These are phyloP conservation scores for Kurtzmaniella quercitrusa DNA, from an alignment of 1,139 yeast species.

Conservation along the genomic window DNA sequence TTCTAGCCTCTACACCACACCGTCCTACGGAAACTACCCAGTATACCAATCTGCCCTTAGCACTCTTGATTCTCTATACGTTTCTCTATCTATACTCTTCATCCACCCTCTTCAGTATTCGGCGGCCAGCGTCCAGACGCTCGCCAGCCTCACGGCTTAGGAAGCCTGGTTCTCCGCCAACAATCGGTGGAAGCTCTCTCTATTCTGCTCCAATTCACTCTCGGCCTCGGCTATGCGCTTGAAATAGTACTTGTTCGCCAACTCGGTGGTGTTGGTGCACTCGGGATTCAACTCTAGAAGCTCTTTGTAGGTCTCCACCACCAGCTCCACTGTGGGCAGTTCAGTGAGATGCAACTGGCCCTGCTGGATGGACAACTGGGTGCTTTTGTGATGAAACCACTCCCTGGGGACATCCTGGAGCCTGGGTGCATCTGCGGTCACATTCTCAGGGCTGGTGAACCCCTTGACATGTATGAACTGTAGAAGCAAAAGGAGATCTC, in stretches of 20 bases:
- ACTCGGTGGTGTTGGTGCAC: constrained; percentile 21
- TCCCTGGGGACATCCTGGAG: constrained; percentile 13
- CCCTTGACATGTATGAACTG: constrained; percentile 22
- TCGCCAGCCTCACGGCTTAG: no score
- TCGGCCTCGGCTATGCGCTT: constrained; percentile 17
- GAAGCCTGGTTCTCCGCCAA: constrained; percentile 2
- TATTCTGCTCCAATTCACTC: constrained; percentile 10
- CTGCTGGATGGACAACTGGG: constrained; percentile 14
- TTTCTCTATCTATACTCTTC: no score
- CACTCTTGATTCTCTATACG: no score
- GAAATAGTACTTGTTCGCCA: constrained; percentile 21
- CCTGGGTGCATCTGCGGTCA: constrained; percentile 12
- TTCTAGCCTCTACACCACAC: no score
- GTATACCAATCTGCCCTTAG: no score
- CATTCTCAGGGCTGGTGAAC: constrained; percentile 16
- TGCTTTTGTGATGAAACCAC: constrained; percentile 22
- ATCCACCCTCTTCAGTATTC: no score
- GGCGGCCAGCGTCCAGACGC: no score
- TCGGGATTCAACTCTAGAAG: constrained; percentile 14
- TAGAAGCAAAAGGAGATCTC: constrained; percentile 21
- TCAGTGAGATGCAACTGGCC: constrained; percentile 11
- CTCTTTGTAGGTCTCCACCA: constrained; percentile 15
- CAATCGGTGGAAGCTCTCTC: constrained; percentile 10
- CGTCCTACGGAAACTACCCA: no score
- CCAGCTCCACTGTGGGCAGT: constrained; percentile 12